Base-by-base conservation (phyloP, 2,329 filamentous ascomycete genomes). In the Fusarium palustre region DNA sequence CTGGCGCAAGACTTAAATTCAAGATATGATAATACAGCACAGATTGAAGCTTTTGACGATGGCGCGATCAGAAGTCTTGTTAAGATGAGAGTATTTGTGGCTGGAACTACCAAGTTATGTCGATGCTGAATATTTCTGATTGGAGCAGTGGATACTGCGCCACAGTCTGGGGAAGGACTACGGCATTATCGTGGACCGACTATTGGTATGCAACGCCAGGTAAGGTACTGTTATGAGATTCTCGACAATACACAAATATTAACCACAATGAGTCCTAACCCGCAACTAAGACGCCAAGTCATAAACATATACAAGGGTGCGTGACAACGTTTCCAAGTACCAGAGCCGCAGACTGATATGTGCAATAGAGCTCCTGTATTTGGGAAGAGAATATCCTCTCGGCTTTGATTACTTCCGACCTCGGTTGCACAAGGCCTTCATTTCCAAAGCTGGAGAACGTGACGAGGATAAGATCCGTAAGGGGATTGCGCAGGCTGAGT, bases 231-330 rank as follows among this genome's bases (percentile, higher is more conserved):
- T 28, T 42, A 24, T 45, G 25, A 41, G 34, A 25, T 42, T 12
- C 20, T 58, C 18, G 28, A 25, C 20, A 13, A 52, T 67, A 25
- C 57, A 68, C 48, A 42, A 52, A 47, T 28, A 33, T 13, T 18
- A 36, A 25, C 41, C 7, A 58, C 38, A 39, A 79, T 78, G 78
- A 66, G 52, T 22, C 74, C 80, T 0, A 90, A 87, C 69, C 80
- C 83, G 4, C 81, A 87, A 64, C 85, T 97, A 30, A 89, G 93
- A 56, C 85, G 88, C 63, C 88, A 96, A 77, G 94, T 97, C 46
- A 92, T 97, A 68, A 86, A 87, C 38, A 88, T 97, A 62, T 97
- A 97, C 83, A 97, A 97, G 89, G 92, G 93, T 93, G 53, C 31
- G 24, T 20, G 7, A 30, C 30, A 15, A 24, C 10, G 28, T 38